Conservation (phyloP, 2,329 filamentous ascomycete species). For the Aspergillus ibericus region DNA sequence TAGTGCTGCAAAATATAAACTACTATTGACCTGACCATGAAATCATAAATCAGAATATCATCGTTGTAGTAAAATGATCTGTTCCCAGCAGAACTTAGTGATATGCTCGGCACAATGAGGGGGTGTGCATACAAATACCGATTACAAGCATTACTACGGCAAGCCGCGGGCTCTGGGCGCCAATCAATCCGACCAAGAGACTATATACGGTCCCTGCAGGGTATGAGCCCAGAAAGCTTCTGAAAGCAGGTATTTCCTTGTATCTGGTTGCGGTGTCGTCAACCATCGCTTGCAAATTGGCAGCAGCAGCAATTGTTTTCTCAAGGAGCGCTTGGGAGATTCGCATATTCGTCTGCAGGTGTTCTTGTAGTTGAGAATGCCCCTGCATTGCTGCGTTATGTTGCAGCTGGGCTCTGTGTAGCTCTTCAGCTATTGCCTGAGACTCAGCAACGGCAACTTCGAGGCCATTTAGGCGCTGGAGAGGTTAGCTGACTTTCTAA, state of each 20-base stretch:
- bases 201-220: constrained; percentile 27
- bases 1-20: background rate
- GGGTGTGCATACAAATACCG: constrained; percentile 6
- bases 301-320: constrained; percentile 26
- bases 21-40: background rate
- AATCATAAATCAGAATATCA: background rate
- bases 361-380: constrained; percentile 29
- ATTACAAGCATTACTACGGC: constrained; percentile 24
- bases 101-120: background rate
- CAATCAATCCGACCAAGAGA: constrained; percentile 26
- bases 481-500: constrained; percentile 19
- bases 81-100: background rate
- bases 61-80: background rate
- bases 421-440: constrained; percentile 30
- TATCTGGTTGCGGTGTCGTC: constrained; percentile 30
- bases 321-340: constrained; percentile 36
- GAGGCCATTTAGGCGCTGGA: constrained; percentile 38
- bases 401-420: constrained; percentile 35
- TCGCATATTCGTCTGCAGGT: constrained; percentile 26
- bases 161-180: constrained; percentile 23
- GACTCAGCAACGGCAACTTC: constrained; percentile 35
- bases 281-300: constrained; percentile 33
- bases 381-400: constrained; percentile 33
- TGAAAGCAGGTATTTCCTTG: constrained; percentile 18
- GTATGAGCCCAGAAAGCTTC: constrained; percentile 16